Evolutionary conservation across 257 asterid genomes (phyloP).

Genomic region (Jacaranda copaia): DNA sequence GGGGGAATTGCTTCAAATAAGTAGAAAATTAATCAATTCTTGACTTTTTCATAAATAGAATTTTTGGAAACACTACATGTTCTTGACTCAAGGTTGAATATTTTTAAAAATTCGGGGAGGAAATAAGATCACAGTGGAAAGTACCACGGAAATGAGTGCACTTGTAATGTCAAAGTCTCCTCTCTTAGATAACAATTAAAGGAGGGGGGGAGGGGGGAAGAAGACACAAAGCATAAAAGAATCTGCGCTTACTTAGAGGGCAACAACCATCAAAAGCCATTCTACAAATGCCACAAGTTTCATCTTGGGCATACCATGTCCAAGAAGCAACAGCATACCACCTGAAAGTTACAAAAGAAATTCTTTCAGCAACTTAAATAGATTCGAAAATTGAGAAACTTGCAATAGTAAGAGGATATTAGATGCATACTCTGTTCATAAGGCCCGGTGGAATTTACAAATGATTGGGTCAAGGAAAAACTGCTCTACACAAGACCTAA

Average conservation of each 20-base stretch:
- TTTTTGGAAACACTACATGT: background rate
- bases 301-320: constrained; percentile 99
- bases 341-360: constrained; percentile 41
- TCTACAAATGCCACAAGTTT: constrained; percentile 91
- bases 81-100: background rate
- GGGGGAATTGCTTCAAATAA: background rate
- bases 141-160: background rate
- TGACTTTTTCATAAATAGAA: background rate
- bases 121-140: background rate
- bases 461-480: constrained; percentile 56
- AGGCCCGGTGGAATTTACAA: constrained; percentile 36
- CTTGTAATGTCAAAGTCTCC: background rate
- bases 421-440: constrained; percentile 68
- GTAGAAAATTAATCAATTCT: background rate
- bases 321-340: constrained; percentile 96
- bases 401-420: constrained; percentile 4
- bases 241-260: constrained; percentile 70
- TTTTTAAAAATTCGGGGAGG: background rate
- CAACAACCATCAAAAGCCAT: constrained; percentile 96
- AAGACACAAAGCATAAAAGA: background rate
- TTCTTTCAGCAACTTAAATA: constrained; percentile 6
- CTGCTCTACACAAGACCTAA: constrained; percentile 4
- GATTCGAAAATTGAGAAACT: background rate
- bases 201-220: no score
- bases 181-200: background rate